phyloP scores from a whole-genome alignment of 2,329 filamentous ascomycete genomes.

The Tolypocladium sp. region DNA sequence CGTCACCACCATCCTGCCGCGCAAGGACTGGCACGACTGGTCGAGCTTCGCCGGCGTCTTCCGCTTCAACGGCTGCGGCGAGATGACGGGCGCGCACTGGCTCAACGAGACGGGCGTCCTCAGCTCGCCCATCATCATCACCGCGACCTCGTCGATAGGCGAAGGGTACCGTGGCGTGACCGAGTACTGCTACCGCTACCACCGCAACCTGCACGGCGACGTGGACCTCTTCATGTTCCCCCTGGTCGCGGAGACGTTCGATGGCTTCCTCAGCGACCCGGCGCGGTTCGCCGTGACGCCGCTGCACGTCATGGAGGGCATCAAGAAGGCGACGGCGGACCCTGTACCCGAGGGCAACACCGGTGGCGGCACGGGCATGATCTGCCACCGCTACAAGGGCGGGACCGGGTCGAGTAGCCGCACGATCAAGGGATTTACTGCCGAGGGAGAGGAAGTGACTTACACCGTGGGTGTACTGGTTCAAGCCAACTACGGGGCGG shows the following conservation, averaged over 20 bases:
- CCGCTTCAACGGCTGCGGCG: conserved; percentile 55
- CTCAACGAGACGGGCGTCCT: conserved; percentile 52
- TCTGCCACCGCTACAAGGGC: conserved; percentile 57
- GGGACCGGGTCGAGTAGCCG: conserved; percentile 56
- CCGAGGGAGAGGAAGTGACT: conserved; percentile 19
- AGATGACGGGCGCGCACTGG: conserved; percentile 53
- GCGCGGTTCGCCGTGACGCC: conserved; percentile 44
- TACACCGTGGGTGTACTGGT: conserved; percentile 55
- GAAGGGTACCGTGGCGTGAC: conserved; percentile 50
- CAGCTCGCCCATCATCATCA: conserved; percentile 50
- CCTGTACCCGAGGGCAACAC: conserved; percentile 51
- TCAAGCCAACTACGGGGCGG: conserved; percentile 56
- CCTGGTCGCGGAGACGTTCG: conserved; percentile 54
- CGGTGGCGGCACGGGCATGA: conserved; percentile 61
- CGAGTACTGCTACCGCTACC: conserved; percentile 41
- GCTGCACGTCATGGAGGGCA: conserved; percentile 42
- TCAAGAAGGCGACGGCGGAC: conserved; percentile 39
- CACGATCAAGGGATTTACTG: conserved; percentile 36
- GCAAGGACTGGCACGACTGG: conserved; percentile 31
- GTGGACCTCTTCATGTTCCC: conserved; percentile 47
- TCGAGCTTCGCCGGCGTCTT: conserved; percentile 43
- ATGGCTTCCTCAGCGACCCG: conserved; percentile 52
- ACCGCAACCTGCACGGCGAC: conserved; percentile 29
- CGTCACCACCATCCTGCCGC: conserved; percentile 39
- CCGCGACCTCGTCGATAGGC: conserved; percentile 48